A percentile compares a stretch with the other conserved stretches of the same genome.
phyloP scores from a whole-genome alignment of 169 alveolate species.

The Plasmodium inui region DNA sequence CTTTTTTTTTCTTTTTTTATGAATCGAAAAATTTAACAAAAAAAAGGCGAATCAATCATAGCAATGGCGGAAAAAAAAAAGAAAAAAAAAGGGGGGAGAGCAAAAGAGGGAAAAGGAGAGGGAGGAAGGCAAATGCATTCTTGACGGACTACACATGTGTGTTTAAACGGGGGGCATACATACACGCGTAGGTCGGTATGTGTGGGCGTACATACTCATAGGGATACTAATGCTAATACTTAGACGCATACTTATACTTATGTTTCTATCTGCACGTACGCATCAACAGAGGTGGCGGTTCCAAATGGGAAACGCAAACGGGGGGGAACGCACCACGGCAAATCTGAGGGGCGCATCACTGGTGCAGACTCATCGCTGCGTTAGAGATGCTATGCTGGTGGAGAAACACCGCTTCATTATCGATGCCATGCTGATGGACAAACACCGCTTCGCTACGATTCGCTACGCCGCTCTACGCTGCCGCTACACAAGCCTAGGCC shows the following conservation, averaged over 20 bases:
- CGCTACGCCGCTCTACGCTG: background rate
- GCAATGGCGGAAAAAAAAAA: background rate
- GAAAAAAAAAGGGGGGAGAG: background rate
- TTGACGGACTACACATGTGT: background rate
- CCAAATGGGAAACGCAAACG: background rate
- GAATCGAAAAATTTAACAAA: constrained; percentile 56
- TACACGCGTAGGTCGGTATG: background rate
- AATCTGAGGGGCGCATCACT: background rate
- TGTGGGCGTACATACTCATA: background rate
- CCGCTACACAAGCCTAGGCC: constrained; percentile 17
- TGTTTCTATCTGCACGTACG: background rate
- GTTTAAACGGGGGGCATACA: background rate
- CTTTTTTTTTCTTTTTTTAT: constrained; percentile 12
- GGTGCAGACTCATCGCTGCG: background rate
- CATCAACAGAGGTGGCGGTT: background rate
- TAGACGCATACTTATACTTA: background rate
- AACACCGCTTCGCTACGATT: background rate
- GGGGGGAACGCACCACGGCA: background rate
- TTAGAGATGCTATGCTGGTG: background rate
- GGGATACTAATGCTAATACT: background rate
- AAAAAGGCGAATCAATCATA: constrained; percentile 13
- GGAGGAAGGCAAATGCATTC: background rate
- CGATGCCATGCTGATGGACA: background rate
- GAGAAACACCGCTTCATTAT: too few relatives aligned
- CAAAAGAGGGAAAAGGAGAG: background rate